These are phyloP conservation scores for Emericellopsis terricola DNA, from an alignment of 495 filamentous ascomycete species.

Conservation along the genomic window DNA sequence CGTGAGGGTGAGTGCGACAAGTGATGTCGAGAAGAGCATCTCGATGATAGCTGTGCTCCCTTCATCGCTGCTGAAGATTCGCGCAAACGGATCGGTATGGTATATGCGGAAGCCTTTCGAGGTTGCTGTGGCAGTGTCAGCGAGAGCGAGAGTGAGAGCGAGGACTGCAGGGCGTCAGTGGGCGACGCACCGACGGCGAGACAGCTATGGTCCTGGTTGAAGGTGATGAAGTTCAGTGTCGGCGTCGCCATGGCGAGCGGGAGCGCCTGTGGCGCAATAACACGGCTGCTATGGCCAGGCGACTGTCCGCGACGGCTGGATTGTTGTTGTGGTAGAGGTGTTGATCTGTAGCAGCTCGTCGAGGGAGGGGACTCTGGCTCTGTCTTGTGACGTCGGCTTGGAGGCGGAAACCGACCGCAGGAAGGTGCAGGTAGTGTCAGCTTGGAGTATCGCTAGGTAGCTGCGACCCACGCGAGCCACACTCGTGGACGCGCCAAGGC, in stretches of 20 bases:
- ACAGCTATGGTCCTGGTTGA: slow-evolving; percentile 97
- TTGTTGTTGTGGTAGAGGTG: too few species aligned
- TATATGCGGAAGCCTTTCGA: slow-evolving; percentile 88
- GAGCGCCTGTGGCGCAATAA: too few species aligned
- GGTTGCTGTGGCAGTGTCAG: slow-evolving; percentile 40
- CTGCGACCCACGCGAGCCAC: too few species aligned
- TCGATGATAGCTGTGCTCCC: slow-evolving; percentile 89
- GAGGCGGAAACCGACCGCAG: too few species aligned
- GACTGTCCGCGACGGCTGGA: too few species aligned
- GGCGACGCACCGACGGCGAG: slow-evolving; percentile 63
- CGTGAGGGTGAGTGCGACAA: slow-evolving; percentile 81
- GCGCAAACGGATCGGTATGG: slow-evolving; percentile 85
- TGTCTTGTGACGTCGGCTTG: too few species aligned
- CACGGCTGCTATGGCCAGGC: too few species aligned
- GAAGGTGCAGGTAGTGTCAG: too few species aligned
- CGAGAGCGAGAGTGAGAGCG: slow-evolving; percentile 1
- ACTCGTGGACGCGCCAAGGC: too few species aligned
- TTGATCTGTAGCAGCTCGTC: too few species aligned
- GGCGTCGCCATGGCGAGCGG: slow-evolving; percentile 24
- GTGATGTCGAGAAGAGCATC: slow-evolving; percentile 98
- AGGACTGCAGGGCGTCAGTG: neutral
- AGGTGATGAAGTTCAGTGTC: slow-evolving; percentile 93
- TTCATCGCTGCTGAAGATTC: slow-evolving; percentile 82
- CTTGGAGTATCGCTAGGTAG: too few species aligned
- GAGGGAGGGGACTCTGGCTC: too few species aligned